A percentile compares a stretch with the other conserved stretches of the same genome.
Evolutionary conservation across 1,284 basidiomycete genomes (phyloP).

Genomic region (Schizophyllum commune): DNA sequence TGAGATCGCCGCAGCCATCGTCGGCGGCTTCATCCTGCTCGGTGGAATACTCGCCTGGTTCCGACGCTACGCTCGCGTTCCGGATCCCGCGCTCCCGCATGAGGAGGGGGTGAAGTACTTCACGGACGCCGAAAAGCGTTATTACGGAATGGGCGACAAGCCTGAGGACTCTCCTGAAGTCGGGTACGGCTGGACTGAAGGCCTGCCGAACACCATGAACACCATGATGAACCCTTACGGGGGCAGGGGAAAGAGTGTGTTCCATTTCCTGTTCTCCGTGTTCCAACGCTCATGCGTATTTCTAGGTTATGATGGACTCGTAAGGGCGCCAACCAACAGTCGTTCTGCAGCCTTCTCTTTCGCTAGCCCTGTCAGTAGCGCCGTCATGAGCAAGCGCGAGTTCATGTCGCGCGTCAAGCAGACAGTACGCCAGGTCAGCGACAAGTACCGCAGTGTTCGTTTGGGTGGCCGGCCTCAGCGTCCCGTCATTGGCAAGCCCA

Average conservation of each 20-base stretch:
- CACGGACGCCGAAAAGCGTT: constrained; percentile 56
- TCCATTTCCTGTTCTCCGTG: not conserved
- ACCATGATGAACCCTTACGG: not conserved
- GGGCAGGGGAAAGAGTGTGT: too few relatives aligned
- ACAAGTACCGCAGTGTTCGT: constrained; percentile 37
- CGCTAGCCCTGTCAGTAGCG: constrained; percentile 29
- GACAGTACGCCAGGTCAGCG: constrained; percentile 60
- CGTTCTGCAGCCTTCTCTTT: constrained; percentile 23
- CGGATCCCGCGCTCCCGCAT: constrained; percentile 49
- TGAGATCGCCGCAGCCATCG: constrained; percentile 50
- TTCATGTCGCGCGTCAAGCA: constrained; percentile 53
- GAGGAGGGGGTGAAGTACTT: constrained; percentile 47
- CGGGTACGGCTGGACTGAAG: constrained; percentile 23
- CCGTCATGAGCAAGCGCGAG: constrained; percentile 59
- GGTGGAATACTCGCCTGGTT: constrained; percentile 46
- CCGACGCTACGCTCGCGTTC: constrained; percentile 45
- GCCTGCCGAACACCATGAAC: not conserved
- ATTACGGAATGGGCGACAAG: constrained; percentile 47
- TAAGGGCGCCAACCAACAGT: constrained; percentile 34
- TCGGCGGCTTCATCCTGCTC: constrained; percentile 52
- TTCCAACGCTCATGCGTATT: too few relatives aligned
- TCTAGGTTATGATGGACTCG: constrained; percentile 38
- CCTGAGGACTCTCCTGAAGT: constrained; percentile 7
- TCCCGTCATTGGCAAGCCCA: constrained; percentile 46
- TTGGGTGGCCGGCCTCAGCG: constrained; percentile 22